Base-by-base conservation (phyloP, 1,139 yeast genomes). In the Magnusiomyces tetraspermus region DNA sequence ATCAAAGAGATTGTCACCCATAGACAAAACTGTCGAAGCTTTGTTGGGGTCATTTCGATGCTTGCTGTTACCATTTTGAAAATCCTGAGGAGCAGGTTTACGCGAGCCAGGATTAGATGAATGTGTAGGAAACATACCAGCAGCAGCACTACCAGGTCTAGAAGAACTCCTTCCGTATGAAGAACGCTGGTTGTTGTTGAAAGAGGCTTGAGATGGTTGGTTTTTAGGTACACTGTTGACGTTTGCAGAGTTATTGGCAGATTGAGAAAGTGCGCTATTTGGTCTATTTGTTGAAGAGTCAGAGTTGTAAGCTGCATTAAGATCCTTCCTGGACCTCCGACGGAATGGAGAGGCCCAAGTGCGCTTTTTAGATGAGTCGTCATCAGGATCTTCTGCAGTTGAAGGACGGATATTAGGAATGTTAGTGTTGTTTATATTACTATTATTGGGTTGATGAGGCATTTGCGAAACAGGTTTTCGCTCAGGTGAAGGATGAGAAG, bases 271-370 rank as follows among this genome's bases (percentile, higher is more conserved):
- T 11, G 26, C 45, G 26, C 28, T 26, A 2, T 49, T n/a, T n/a
- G n/a, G n/a, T n/a, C n/a, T n/a, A n/a, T n/a, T n/a, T n/a, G 51
- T 59, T 47, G 54, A n/a, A 57, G 37, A 13, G 28, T 47, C 55
- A 37, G 52, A 46, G 46, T 57, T 57, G 66, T 64, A 64, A 17
- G 61, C 63, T 44, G 59, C 55, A 21, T 58, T 51, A n/a, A 57
- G 47, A 26, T 64, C 69, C 56, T 63, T 61, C 58, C 61, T 63
- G 51, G 64, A 59, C 54, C 61, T 52, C 42, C 67, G 59, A 49
- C 68, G 61, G 64, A 71, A 70, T 3, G 74, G 74, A 51, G 71
- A 67, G 1, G 72, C 68, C 74, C 74, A 71, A 1, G 71, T 67
- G 28, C 71, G 51, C 36, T 46, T 58, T 17, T 60, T 46, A 58